phyloP scores from a whole-genome alignment of 805 yeast species.

The Cyberlindnera mrakii region DNA sequence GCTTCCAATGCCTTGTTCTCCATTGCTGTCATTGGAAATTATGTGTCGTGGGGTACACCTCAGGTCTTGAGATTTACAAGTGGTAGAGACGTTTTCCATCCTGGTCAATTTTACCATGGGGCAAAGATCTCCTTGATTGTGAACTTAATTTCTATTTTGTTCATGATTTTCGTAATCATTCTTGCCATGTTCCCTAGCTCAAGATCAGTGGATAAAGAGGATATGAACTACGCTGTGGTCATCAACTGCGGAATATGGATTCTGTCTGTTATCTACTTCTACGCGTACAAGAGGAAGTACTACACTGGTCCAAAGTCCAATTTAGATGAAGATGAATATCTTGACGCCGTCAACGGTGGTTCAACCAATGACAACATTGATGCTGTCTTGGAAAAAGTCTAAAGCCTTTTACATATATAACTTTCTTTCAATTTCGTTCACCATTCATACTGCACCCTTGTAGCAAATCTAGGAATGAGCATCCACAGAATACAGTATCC shows the following conservation, averaged over 20 bases:
- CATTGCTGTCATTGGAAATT: slow-evolving; percentile 37
- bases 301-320: slow-evolving; percentile 51
- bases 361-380: slow-evolving; percentile 1
- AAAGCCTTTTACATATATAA: no score
- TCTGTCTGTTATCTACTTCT: slow-evolving; percentile 46
- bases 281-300: slow-evolving; percentile 43
- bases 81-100: slow-evolving; percentile 47
- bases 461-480: not conserved
- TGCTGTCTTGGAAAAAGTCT: not conserved
- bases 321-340: slow-evolving; percentile 32
- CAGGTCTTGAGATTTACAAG: slow-evolving; percentile 33
- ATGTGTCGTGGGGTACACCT: slow-evolving; percentile 38
- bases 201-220: slow-evolving; percentile 27
- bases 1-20: slow-evolving; percentile 42
- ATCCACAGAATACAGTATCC: slow-evolving; percentile 10
- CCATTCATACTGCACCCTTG: no score
- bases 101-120: slow-evolving; percentile 68
- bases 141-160: slow-evolving; percentile 41
- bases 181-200: slow-evolving; percentile 57
- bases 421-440: no score
- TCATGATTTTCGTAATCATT: slow-evolving; percentile 47
- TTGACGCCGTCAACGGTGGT: slow-evolving; percentile 4
- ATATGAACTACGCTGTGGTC: slow-evolving; percentile 71
- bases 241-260: slow-evolving; percentile 63
- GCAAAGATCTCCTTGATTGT: slow-evolving; percentile 36